Evolutionary conservation across 1,284 basidiomycete genomes (phyloP), one percentile per base, ranked within the genome.

Genomic region (Cronartium ribicola): DNA sequence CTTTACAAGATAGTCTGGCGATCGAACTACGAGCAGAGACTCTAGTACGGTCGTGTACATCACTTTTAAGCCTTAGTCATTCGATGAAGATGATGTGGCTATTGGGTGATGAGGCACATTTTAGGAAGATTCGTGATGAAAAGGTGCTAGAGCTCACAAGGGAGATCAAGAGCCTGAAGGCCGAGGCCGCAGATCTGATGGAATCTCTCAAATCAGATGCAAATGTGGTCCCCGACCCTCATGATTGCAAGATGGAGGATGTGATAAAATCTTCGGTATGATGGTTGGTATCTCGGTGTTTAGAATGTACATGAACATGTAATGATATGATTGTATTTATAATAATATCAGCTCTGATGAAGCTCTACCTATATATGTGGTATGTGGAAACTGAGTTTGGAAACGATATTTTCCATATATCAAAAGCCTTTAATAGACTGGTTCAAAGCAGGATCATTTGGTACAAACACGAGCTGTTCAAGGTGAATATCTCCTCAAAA

Each of bases 51-150:
- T 72, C 69, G 8, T 72, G 69, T 37, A 72, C 69, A 22, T 72
- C 69, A 20, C 55, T 72, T 11, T 57, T 65, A 51, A 41, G 43
- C 44, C 37, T 72, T 8, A 72, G 69, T 22, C 69, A 72, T 59
- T 72, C 62, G 29, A 72, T 72, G 69, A 72, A 72, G 29, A 72
- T 72, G 69, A 22, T 72, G 11, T 72, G 69, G 69, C 69, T 72
- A 17, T 20, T 72, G 41, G 69, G 69, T 8, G 69, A 72, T 59
- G 69, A 72, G 36, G 62, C 69, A 11, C 36, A 72, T 44, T 41
- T 39, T 11, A 51, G 62, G 14, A 63, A 51, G 14, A 70, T 70
- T 22, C 68, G 62, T 39, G 68, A 70, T 22, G 11, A 13, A 51
- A 51, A 51, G 22, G 48, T 51, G 5, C 22, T 51, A 51, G 6